Base-by-base conservation (phyloP, 176 grass and related monocot species). In the Guadua angustifolia region DNA sequence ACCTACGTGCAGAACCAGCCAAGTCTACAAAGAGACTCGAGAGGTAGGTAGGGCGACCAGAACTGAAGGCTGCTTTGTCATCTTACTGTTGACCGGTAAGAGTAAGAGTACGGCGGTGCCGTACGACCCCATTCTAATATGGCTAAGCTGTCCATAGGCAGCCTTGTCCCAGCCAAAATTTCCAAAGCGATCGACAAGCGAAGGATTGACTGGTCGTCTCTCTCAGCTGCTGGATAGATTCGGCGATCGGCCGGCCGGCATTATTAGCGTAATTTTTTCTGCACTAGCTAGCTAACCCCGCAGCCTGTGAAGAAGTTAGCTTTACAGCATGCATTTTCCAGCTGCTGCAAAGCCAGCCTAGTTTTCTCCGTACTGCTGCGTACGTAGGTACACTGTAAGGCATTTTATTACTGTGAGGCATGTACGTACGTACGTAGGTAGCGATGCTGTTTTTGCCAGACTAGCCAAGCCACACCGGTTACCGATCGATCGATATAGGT, bases 51-150 rank as follows among this genome's bases (percentile, higher is more conserved):
- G 45, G 45, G 6, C 63, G 19, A 40, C 49, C 63, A 69, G 14
- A 18, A n/a, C 78, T 25, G 32, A 80, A 68, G 47, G 78, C 63
- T 53, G 46, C 6, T 42, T 81, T 32, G 78, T 51, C 5, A 51
- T 51, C 15, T 17, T 51, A 51, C 53, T 42, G 55, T 42, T 60
- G 55, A 11, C 36, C 33, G 36, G 55, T 17, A 77, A 7, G 13
- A 10, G 15, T 10, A 43, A 42, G 13, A 24, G 21, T 10, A 60
- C 13, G 47, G 12, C 14, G 47, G 47, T 3, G 12, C 14, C 14
- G 47, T 3, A 3, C 13, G 52, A 76, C 21, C 40, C 52, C 35
- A 35, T 21, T 38, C 18, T 21, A 56, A 29, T 29, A 29, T 29
- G 29, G 0, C 46, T 18, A 74, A 53, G 50, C 32, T 6, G 18